These are phyloP conservation scores for Themeda triandra DNA, from an alignment of 176 grass and related monocot genomes.

Conservation along the genomic window DNA sequence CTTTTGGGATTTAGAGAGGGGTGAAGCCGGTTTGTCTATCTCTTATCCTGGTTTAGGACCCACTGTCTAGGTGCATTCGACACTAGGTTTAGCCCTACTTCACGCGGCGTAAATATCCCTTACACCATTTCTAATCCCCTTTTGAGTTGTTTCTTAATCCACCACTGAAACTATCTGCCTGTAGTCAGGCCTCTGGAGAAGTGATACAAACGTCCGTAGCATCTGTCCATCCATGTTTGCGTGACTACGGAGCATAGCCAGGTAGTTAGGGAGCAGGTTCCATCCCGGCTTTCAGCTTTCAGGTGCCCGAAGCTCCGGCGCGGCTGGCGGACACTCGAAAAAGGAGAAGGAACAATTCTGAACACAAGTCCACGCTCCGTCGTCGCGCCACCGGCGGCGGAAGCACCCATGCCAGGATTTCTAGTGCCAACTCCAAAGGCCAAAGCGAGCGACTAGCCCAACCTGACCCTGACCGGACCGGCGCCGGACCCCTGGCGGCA, in stretches of 20 bases:
- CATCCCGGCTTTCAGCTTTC: neutral
- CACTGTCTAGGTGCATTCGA: too few relatives aligned
- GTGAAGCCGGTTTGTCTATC: too few relatives aligned
- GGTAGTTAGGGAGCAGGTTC: neutral
- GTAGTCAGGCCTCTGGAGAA: too few relatives aligned
- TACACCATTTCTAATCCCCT: too few relatives aligned
- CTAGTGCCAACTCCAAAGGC: neutral
- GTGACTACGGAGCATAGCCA: neutral
- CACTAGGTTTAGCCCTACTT: too few relatives aligned
- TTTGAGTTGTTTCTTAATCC: too few relatives aligned
- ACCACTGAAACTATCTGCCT: too few relatives aligned
- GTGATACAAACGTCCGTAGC: neutral
- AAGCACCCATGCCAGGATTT: neutral
- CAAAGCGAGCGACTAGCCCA: neutral
- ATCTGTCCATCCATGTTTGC: neutral
- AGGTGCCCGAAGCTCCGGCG: neutral
- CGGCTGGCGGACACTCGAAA: neutral
- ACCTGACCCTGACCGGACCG: neutral
- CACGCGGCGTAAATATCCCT: too few relatives aligned
- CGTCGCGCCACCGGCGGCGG: neutral
- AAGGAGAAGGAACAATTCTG: neutral
- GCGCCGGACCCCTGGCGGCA: neutral
- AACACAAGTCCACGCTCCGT: neutral
- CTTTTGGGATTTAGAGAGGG: too few relatives aligned
- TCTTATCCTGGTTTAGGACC: too few relatives aligned